phyloP scores from a whole-genome alignment of 2,329 filamentous ascomycete species.

The Apiospora arundinis region DNA sequence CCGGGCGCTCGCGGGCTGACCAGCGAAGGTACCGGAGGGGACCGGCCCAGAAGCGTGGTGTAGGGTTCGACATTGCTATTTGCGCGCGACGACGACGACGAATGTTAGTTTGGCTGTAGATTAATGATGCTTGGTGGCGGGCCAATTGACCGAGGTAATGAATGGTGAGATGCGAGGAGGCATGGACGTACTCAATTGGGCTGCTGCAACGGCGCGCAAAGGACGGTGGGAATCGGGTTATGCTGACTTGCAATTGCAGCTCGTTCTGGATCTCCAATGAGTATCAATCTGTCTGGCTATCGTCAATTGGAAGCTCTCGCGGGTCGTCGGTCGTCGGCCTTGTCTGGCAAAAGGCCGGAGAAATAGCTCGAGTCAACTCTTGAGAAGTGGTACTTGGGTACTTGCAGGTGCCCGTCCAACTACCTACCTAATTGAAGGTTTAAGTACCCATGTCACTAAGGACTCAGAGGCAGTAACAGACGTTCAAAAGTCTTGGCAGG shows the following conservation, averaged over 20 bases:
- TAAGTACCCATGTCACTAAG: background rate
- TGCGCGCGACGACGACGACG: constrained; percentile 21
- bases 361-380: background rate
- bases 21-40: constrained; percentile 88
- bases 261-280: background rate
- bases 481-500: constrained; percentile 23
- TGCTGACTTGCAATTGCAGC: background rate
- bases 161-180: background rate
- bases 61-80: constrained; percentile 63
- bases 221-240: constrained; percentile 8
- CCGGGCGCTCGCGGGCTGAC: constrained; percentile 86
- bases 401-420: too few relatives aligned
- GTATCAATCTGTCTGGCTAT: background rate
- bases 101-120: constrained; percentile 24
- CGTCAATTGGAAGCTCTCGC: background rate
- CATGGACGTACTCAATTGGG: constrained; percentile 23
- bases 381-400: background rate
- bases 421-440: too few relatives aligned
- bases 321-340: background rate
- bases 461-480: too few relatives aligned
- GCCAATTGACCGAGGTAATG: constrained; percentile 5
- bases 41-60: constrained; percentile 81
- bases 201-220: constrained; percentile 1
- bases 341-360: constrained; percentile 18
- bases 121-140: background rate